Conservation (phyloP, 2,329 filamentous ascomycete genomes). For the Sporothrix brunneoviolacea region DNA sequence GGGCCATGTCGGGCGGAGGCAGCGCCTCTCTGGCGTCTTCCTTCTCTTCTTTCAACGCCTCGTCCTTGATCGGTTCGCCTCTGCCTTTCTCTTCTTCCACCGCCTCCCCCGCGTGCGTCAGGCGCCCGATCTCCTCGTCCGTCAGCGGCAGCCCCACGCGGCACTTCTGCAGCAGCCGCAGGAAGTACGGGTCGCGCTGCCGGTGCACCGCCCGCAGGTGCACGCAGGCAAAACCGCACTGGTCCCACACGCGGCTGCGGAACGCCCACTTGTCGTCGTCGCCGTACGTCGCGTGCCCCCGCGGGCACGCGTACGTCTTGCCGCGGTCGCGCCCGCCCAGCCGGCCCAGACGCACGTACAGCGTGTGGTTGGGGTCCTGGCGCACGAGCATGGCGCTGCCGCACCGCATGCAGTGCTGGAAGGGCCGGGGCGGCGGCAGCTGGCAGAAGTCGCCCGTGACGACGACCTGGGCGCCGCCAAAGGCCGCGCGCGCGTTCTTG, state of each 20-base stretch:
- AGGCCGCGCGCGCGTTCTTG: conserved; percentile 20
- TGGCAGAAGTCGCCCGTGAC: conserved; percentile 57
- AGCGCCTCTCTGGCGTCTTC: not conserved
- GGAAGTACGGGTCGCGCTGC: conserved; percentile 48
- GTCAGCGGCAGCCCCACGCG: conserved; percentile 38
- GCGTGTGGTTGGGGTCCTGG: too few relatives aligned
- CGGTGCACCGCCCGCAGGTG: conserved; percentile 50
- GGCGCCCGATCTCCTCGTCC: conserved; percentile 32
- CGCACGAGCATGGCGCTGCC: conserved; percentile 28
- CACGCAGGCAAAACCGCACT: conserved; percentile 47
- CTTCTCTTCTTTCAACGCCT: not conserved
- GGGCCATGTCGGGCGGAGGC: not conserved
- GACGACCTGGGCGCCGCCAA: conserved; percentile 47
- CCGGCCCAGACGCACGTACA: not conserved
- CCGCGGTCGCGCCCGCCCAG: conserved; percentile 9
- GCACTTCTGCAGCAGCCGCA: conserved; percentile 48
- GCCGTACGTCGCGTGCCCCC: conserved; percentile 29
- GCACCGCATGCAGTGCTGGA: conserved; percentile 44
- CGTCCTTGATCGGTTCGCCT: not conserved
- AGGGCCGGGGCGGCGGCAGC: conserved; percentile 52
- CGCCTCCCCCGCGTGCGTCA: conserved; percentile 38
- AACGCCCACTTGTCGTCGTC: conserved; percentile 57
- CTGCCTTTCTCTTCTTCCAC: too few relatives aligned
- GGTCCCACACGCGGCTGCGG: conserved; percentile 45
- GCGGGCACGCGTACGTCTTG: conserved; percentile 26